Evolutionary conservation across 805 yeast genomes (phyloP).

Genomic region (Candida succiphila): DNA sequence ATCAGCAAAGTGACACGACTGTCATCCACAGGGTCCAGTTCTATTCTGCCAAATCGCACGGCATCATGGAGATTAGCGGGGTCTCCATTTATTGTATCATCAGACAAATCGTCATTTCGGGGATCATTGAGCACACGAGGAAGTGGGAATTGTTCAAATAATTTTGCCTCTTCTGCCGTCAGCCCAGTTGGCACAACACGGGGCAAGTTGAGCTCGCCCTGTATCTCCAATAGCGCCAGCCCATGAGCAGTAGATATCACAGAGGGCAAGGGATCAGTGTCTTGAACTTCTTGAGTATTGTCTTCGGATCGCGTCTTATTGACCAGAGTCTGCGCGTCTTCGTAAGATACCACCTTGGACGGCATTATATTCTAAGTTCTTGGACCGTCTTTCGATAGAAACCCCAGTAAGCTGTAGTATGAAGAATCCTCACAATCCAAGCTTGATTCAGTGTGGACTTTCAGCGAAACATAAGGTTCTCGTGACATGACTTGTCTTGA

Average conservation of each 20-base stretch:
- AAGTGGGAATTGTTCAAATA: slow-evolving; percentile 23
- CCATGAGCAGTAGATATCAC: slow-evolving; percentile 47
- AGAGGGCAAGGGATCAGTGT: slow-evolving; percentile 5
- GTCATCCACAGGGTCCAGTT: slow-evolving; percentile 31
- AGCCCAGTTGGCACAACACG: slow-evolving; percentile 20
- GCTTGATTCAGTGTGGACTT: too few relatives aligned
- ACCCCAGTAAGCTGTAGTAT: too few relatives aligned
- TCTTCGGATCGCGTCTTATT: background rate
- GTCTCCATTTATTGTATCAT: slow-evolving; percentile 7
- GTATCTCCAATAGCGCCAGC: slow-evolving; percentile 55
- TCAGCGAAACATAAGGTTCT: too few relatives aligned
- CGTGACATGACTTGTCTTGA: too few relatives aligned
- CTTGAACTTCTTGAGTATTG: background rate
- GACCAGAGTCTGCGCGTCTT: slow-evolving; percentile 8
- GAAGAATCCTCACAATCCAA: too few relatives aligned
- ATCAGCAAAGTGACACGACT: slow-evolving; percentile 46
- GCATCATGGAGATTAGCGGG: slow-evolving; percentile 22
- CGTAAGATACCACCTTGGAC: slow-evolving; percentile 8
- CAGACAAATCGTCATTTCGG: background rate
- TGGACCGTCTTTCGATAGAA: too few relatives aligned
- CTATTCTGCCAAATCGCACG: slow-evolving; percentile 40
- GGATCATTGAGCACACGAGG: slow-evolving; percentile 4
- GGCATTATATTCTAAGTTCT: slow-evolving; percentile 12
- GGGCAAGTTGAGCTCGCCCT: slow-evolving; percentile 58
- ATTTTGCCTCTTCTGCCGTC: slow-evolving; percentile 22